These are phyloP conservation scores for Leptodermis oblonga DNA, from an alignment of 257 asterid species.

Conservation along the genomic window DNA sequence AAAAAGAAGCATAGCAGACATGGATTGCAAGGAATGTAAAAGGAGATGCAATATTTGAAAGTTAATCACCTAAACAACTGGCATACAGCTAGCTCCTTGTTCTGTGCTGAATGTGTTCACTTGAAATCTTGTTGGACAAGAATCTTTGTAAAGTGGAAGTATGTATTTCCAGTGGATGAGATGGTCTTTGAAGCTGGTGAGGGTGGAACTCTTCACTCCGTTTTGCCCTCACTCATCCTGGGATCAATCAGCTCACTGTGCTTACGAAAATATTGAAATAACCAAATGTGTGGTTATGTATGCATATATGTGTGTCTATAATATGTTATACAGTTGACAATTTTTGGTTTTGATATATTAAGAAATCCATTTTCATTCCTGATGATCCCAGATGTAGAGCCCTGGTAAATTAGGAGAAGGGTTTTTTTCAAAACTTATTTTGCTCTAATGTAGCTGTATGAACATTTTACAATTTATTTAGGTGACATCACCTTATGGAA, in stretches of 20 bases:
- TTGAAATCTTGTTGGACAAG: not conserved
- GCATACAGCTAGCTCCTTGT: too few relatives aligned
- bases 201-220: not conserved
- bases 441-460: not conserved
- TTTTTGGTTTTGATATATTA: not conserved
- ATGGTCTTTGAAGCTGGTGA: not conserved
- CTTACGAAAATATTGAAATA: not conserved
- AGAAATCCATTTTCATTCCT: not conserved
- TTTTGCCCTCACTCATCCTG: not conserved
- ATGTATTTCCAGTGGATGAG: not conserved
- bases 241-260: not conserved
- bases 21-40: not conserved
- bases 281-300: not conserved
- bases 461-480: slow-evolving; percentile 13
- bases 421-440: not conserved
- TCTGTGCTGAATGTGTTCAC: not conserved
- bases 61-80: not conserved
- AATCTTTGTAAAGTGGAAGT: not conserved
- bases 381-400: not conserved
- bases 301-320: not conserved
- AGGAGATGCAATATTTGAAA: not conserved
- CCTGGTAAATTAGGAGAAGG: not conserved
- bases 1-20: not conserved
- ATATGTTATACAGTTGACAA: not conserved
- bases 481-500: slow-evolving; percentile 88